phyloP scores from a whole-genome alignment of 441 rosid species.

The Croton laevigatus region DNA sequence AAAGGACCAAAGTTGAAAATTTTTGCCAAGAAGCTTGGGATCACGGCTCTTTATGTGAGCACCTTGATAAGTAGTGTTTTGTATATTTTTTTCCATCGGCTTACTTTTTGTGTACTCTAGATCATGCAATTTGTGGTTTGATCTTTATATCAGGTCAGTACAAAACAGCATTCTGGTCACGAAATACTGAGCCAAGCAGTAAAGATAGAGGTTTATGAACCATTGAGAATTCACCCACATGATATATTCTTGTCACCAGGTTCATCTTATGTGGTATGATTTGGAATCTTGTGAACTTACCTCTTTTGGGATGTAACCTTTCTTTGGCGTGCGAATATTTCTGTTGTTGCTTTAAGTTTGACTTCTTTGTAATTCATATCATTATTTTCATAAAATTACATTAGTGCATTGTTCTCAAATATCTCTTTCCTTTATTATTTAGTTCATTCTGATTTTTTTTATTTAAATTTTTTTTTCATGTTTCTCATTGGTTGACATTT shows the following conservation, averaged over 20 bases:
- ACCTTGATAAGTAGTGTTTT: slow-evolving; percentile 22
- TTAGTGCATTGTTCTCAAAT: neutral
- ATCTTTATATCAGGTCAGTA: slow-evolving; percentile 62
- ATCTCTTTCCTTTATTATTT: neutral
- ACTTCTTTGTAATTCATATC: neutral
- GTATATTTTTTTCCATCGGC: slow-evolving; percentile 7
- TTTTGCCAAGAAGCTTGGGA: slow-evolving; percentile 68
- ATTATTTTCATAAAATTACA: neutral
- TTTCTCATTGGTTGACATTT: slow-evolving; percentile 17
- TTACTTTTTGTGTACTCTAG: slow-evolving; percentile 16
- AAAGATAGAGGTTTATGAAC: slow-evolving; percentile 87
- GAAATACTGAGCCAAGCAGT: slow-evolving; percentile 68
- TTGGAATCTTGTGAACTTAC: slow-evolving; percentile 13
- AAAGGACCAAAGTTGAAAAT: slow-evolving; percentile 50
- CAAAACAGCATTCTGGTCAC: slow-evolving; percentile 76
- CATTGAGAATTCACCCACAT: slow-evolving; percentile 70
- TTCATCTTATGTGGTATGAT: slow-evolving; percentile 80
- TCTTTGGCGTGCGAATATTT: slow-evolving; percentile 10
- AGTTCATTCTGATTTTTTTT: neutral
- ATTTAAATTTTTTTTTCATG: slow-evolving; percentile 14
- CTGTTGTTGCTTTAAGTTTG: slow-evolving; percentile 1
- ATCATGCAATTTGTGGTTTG: slow-evolving; percentile 25
- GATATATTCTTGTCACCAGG: slow-evolving; percentile 85
- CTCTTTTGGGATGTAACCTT: neutral
- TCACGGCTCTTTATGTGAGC: slow-evolving; percentile 81